phyloP scores from a whole-genome alignment of 129 eudicot species.

The Flaveria bidentis region DNA sequence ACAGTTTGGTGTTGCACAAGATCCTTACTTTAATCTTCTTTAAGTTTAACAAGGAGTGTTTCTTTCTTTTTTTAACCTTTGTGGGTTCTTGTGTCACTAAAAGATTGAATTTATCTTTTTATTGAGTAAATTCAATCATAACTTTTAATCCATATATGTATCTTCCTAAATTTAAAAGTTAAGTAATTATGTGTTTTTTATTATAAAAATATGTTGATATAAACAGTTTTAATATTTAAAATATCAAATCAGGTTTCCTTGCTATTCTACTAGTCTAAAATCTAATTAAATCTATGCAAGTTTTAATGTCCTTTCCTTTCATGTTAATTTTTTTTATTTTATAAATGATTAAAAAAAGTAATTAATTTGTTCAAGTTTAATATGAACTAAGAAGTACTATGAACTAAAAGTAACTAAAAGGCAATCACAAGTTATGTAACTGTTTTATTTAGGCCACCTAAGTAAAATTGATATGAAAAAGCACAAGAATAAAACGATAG shows the following conservation, averaged over 20 bases:
- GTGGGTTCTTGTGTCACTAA: constrained; percentile 51
- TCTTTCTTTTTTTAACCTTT: constrained; percentile 43
- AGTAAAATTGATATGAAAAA: too few relatives aligned
- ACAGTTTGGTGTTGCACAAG: constrained; percentile 80
- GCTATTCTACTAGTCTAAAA: background rate
- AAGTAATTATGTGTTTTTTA: too few relatives aligned
- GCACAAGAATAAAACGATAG: too few relatives aligned
- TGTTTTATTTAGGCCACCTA: background rate
- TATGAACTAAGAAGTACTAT: background rate
- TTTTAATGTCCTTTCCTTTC: background rate
- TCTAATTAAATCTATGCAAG: background rate
- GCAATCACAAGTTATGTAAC: background rate
- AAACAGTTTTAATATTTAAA: too few relatives aligned
- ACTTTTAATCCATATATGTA: constrained; percentile 3
- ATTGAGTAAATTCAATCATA: background rate
- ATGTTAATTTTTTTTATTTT: background rate
- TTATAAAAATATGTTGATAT: too few relatives aligned
- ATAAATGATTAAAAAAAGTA: background rate
- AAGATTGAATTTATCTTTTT: constrained; percentile 16
- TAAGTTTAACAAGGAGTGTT: constrained; percentile 34
- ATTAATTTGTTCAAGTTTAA: background rate
- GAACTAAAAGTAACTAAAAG: background rate
- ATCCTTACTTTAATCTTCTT: constrained; percentile 69
- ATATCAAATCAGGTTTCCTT: too few relatives aligned
- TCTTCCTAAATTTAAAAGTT: background rate